Evolutionary conservation across 148 eudicot genomes (phyloP).

Genomic region (Beta vulgaris): DNA sequence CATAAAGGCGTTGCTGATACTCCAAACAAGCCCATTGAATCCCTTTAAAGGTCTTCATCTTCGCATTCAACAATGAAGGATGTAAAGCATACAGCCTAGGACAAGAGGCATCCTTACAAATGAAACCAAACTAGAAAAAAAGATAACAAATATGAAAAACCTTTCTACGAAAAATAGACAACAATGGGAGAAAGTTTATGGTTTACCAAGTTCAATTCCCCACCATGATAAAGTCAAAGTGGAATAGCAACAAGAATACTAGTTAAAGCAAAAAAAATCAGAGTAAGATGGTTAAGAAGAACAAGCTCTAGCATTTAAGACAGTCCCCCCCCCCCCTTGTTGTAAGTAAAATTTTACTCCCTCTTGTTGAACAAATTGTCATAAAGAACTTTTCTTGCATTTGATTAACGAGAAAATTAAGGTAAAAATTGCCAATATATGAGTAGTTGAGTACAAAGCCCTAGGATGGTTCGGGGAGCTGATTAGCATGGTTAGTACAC

Average conservation of each 20-base stretch:
- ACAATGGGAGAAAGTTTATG: no score
- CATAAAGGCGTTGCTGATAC: no score
- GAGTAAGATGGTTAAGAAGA: not conserved
- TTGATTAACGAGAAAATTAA: not conserved
- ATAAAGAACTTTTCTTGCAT: not conserved
- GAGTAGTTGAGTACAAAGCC: not conserved
- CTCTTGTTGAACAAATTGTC: not conserved
- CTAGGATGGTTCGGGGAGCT: not conserved
- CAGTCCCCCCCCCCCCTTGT: not conserved
- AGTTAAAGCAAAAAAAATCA: not conserved
- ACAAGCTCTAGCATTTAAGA: not conserved
- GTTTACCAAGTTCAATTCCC: no score
- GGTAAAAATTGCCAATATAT: not conserved
- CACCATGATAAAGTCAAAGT: no score
- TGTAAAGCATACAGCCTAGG: no score
- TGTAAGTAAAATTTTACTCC: not conserved
- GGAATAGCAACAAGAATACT: not conserved
- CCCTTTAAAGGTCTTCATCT: no score
- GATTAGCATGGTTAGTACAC: not conserved
- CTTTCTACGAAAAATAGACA: no score
- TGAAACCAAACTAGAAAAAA: no score
- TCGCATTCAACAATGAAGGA: no score
- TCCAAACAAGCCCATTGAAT: no score
- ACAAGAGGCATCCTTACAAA: no score
- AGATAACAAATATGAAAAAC: no score